phyloP scores from a whole-genome alignment of 2,329 filamentous ascomycete genomes.

The Phyllosticta capitalensis region DNA sequence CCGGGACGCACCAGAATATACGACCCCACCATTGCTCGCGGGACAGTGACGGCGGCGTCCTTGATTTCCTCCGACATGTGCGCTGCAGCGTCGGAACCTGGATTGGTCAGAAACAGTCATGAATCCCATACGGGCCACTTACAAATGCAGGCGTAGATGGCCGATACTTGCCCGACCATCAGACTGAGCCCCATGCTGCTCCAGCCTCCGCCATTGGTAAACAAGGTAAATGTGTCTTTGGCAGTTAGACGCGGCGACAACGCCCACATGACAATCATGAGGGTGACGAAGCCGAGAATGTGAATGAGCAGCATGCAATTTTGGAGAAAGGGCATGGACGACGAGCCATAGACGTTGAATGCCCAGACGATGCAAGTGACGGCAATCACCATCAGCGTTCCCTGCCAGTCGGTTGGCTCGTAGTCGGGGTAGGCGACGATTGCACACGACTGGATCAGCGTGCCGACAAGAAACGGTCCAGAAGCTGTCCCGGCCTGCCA shows the following conservation, averaged over 20 bases:
- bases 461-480: slow-evolving; percentile 39
- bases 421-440: slow-evolving; percentile 36
- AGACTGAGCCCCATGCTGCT: slow-evolving; percentile 27
- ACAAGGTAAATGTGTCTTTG: slow-evolving; percentile 22
- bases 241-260: slow-evolving; percentile 23
- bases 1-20: slow-evolving; percentile 8
- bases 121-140: neutral
- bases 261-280: slow-evolving; percentile 32
- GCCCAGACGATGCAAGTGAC: slow-evolving; percentile 34
- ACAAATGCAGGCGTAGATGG: slow-evolving; percentile 18
- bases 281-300: slow-evolving; percentile 35
- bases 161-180: slow-evolving; percentile 33
- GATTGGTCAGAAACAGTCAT: neutral
- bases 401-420: slow-evolving; percentile 36
- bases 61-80: slow-evolving; percentile 13
- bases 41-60: slow-evolving; percentile 11
- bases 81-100: slow-evolving; percentile 7
- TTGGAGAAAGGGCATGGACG: slow-evolving; percentile 25
- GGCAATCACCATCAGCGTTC: slow-evolving; percentile 39
- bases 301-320: slow-evolving; percentile 31
- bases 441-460: slow-evolving; percentile 36
- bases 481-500: slow-evolving; percentile 43
- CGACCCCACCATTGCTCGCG: slow-evolving; percentile 13
- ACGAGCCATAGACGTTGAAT: slow-evolving; percentile 30
- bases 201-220: slow-evolving; percentile 33